A percentile compares a stretch with the other conserved stretches of the same genome.
Conservation (phyloP, 345 rosid species). For the Lepidium aucheri region DNA sequence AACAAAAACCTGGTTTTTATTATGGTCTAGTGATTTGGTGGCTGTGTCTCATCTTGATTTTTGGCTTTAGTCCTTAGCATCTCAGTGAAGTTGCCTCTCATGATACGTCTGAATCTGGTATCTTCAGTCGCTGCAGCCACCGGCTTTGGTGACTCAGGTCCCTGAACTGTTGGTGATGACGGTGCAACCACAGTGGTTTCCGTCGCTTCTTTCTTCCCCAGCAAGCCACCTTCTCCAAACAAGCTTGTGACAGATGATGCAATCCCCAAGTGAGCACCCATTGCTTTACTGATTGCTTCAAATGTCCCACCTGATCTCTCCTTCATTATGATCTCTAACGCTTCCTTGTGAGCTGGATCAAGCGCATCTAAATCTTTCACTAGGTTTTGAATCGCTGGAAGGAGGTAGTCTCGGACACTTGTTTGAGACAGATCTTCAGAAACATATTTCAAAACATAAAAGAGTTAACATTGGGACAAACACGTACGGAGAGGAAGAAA, state of each 20-base stretch:
- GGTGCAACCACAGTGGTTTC: slow-evolving; percentile 35
- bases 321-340: slow-evolving; percentile 80
- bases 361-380: slow-evolving; percentile 73
- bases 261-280: slow-evolving; percentile 93
- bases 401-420: slow-evolving; percentile 65
- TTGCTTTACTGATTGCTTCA: slow-evolving; percentile 75
- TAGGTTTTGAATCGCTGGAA: slow-evolving; percentile 78
- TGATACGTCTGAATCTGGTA: slow-evolving; percentile 85
- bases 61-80: slow-evolving; percentile 74
- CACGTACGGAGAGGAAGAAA: not conserved
- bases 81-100: slow-evolving; percentile 84
- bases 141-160: slow-evolving; percentile 46
- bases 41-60: slow-evolving; percentile 48
- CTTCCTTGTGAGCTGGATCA: slow-evolving; percentile 97
- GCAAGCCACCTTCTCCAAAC: slow-evolving; percentile 76
- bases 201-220: slow-evolving; percentile 65
- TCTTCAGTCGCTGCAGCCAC: slow-evolving; percentile 45
- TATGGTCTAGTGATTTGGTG: slow-evolving; percentile 12
- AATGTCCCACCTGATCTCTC: slow-evolving; percentile 87
- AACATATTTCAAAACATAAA: not conserved
- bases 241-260: slow-evolving; percentile 83
- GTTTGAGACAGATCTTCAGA: slow-evolving; percentile 62
- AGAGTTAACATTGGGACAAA: not conserved
- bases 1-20: slow-evolving; percentile 3
- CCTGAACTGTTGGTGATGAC: slow-evolving; percentile 24